Conservation (phyloP, 2,329 filamentous ascomycete species). For the Blastomyces silverae region DNA sequence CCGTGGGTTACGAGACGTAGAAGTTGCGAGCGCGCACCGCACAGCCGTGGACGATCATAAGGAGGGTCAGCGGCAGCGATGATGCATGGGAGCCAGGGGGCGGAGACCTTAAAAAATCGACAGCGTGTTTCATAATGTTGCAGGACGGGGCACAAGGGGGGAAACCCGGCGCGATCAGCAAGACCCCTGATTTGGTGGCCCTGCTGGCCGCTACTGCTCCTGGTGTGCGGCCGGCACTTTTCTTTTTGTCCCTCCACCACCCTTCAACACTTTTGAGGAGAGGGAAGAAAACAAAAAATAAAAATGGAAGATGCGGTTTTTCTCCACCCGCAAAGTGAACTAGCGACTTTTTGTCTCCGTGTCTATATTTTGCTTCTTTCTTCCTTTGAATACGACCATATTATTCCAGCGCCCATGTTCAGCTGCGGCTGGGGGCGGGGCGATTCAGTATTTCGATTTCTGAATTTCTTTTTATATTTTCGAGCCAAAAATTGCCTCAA, state of each 20-base stretch:
- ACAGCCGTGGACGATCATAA: not conserved
- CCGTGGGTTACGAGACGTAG: not conserved
- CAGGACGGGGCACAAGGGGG: not conserved
- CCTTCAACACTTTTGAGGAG: not conserved
- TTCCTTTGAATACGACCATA: not conserved
- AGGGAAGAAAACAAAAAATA: not conserved
- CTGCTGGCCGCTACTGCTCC: too few relatives aligned
- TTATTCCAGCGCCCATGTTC: not conserved
- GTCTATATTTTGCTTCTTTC: not conserved
- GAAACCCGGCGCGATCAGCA: conserved; percentile 13
- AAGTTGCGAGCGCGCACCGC: not conserved
- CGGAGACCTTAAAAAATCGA: not conserved
- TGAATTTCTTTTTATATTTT: not conserved
- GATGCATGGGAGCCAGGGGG: not conserved
- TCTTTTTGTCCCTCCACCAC: not conserved
- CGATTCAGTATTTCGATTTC: too few relatives aligned
- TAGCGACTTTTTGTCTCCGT: not conserved
- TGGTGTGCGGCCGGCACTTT: not conserved
- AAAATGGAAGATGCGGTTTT: not conserved
- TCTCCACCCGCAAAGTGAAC: not conserved
- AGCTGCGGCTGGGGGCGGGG: not conserved
- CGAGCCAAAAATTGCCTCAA: not conserved
- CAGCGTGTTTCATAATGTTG: conserved; percentile 13
- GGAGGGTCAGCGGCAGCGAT: not conserved
- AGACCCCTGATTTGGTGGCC: conserved; percentile 6